Percentiles rank a stretch among this genome's conserved stretches.
phyloP scores from a whole-genome alignment of 2,329 filamentous ascomycete species.

The Aspergillaceae sp. region DNA sequence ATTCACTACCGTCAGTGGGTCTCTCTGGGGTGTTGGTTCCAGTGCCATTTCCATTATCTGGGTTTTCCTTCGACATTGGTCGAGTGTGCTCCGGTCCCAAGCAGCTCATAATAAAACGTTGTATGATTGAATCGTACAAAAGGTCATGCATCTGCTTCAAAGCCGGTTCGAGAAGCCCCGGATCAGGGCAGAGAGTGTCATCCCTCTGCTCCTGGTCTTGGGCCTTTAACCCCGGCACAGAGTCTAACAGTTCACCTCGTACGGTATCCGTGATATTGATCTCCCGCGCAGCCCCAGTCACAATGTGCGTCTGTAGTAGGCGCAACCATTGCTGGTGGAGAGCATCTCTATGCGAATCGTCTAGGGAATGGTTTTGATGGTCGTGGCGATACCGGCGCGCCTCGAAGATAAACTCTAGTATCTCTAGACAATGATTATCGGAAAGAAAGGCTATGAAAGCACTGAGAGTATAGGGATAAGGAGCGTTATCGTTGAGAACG shows the following conservation, averaged over 20 bases:
- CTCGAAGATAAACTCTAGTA: slow-evolving; percentile 86
- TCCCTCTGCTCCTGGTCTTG: too few relatives aligned
- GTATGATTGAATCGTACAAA: background rate
- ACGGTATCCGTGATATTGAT: background rate
- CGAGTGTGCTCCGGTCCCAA: background rate
- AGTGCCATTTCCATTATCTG: background rate
- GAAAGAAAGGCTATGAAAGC: slow-evolving; percentile 90
- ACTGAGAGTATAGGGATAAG: slow-evolving; percentile 73
- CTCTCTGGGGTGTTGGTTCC: too few relatives aligned
- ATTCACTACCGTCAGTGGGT: too few relatives aligned
- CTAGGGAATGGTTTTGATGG: slow-evolving; percentile 39
- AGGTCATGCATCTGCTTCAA: background rate
- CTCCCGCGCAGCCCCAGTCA: background rate
- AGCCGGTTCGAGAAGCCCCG: background rate
- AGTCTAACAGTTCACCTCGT: background rate
- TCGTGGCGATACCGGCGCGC: slow-evolving; percentile 67
- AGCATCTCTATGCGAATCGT: background rate
- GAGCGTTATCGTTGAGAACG: slow-evolving; percentile 71
- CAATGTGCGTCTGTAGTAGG: background rate
- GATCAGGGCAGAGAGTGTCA: background rate
- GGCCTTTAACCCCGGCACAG: background rate
- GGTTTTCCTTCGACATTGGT: background rate
- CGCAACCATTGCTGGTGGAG: background rate
- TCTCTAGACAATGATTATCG: slow-evolving; percentile 88
- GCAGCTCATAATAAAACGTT: background rate